Conservation (phyloP, 2,329 filamentous ascomycete species). For the Sporothrix brasiliensis region DNA sequence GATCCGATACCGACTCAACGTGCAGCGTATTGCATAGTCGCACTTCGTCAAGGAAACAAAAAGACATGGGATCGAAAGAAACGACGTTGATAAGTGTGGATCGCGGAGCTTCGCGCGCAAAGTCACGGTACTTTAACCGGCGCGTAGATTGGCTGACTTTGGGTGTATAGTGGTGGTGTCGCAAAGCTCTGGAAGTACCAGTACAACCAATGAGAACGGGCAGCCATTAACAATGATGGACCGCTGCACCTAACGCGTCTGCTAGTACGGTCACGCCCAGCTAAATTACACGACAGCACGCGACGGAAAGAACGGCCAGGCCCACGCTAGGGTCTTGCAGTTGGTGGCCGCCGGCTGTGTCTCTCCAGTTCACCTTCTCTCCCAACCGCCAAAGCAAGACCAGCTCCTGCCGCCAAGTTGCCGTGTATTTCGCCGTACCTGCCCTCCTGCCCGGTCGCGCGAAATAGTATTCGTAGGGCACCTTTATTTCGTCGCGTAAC, state of each 20-base stretch:
- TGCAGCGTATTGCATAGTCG: too few species aligned
- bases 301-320: constrained; percentile 26
- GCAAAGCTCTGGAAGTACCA: constrained; percentile 18
- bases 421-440: constrained; percentile 16
- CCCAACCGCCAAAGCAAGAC: background rate
- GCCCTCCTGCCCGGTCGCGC: constrained; percentile 30
- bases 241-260: constrained; percentile 20
- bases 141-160: constrained; percentile 25
- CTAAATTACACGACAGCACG: constrained; percentile 20
- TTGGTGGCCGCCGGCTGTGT: background rate
- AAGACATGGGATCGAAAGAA: background rate
- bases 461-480: constrained; percentile 18
- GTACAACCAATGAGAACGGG: constrained; percentile 8
- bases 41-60: background rate
- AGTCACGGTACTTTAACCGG: constrained; percentile 23
- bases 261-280: constrained; percentile 26
- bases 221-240: background rate
- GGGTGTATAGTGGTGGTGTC: background rate
- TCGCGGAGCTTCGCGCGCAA: constrained; percentile 16
- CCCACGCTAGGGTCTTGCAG: constrained; percentile 4
- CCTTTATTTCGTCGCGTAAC: constrained; percentile 31
- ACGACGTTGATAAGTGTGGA: constrained; percentile 13
- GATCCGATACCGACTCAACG: too few species aligned
- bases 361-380: background rate
- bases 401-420: constrained; percentile 4